Evolutionary conservation across 2,329 filamentous ascomycete genomes (phyloP), one percentile per base, ranked within the genome.

Genomic region (Cladosporium cucumerinum): DNA sequence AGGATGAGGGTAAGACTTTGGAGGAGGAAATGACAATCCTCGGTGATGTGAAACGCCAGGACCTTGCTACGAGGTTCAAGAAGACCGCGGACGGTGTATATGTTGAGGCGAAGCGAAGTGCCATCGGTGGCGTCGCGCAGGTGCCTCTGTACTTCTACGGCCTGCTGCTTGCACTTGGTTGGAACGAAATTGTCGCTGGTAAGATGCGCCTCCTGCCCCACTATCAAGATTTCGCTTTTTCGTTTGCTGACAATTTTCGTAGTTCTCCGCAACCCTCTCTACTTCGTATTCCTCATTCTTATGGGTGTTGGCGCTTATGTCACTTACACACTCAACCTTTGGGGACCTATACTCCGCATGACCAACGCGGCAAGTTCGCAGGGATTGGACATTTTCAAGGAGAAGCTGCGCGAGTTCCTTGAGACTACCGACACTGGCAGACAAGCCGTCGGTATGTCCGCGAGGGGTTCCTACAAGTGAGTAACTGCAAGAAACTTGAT

Each of bases 21-120:
- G 93, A 97, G 74, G 95, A 98, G 76, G 95, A 99, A 79, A 97
- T 96, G 88, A 95, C 91, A 0, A 87, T 98, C n/a, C 84, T 99
- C 55, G 90, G 89, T 73, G 94, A 98, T 78, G 85, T 87, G 69
- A 97, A 97, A 80, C 87, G 91, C 66, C 91, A 96, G 75, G 93
- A 99, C 75, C 85, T 99, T 30, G 92, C 93, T 11, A 90, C 96
- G 16, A 86, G 95, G 63, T 99, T 99, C 85, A 98, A 97, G 85
- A 98, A 98, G 85, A 95, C 92, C 39, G 95, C 95, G 1, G 95
- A 99, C 75, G 95, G 93, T 8, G 94, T 99, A 4, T 99, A 97
- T 73, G 93, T 99, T 49, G 95, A 99, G 81, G 95, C 95, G 58
- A 99, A 99, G 84, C 87, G 95, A 65, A 93, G 94, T 75, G 95